Evolutionary conservation across 768 basidiomycete species (phyloP).

Genomic region (Clitopilus hobsonii): DNA sequence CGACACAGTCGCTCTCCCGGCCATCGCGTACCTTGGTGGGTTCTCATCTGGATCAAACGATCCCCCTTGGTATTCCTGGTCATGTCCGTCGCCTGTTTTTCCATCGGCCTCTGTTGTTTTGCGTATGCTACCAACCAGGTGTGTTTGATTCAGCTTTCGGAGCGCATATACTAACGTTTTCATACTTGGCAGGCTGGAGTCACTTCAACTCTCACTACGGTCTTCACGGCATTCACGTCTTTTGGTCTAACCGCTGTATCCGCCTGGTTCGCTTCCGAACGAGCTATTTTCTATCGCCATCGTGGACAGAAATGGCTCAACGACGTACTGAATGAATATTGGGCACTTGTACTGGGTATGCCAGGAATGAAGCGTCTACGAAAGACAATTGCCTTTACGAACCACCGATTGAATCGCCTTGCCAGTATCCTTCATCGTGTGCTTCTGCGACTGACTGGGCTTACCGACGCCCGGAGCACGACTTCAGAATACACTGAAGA

Average conservation of each 20-base stretch:
- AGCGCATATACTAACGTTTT: background rate
- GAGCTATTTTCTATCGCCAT: slow-evolving; percentile 58
- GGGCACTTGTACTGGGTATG: slow-evolving; percentile 27
- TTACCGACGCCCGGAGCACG: slow-evolving; percentile 16
- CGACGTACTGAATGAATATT: slow-evolving; percentile 49
- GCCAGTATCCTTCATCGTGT: slow-evolving; percentile 15
- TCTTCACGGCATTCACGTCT: slow-evolving; percentile 70
- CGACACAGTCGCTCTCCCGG: slow-evolving; percentile 63
- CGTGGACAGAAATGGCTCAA: slow-evolving; percentile 67
- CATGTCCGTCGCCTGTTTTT: slow-evolving; percentile 80
- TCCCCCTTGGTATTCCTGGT: slow-evolving; percentile 82
- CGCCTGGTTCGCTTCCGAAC: slow-evolving; percentile 69
- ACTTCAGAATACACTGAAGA: slow-evolving; percentile 21
- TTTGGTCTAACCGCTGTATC: slow-evolving; percentile 70
- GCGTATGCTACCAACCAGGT: slow-evolving; percentile 73
- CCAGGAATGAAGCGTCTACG: slow-evolving; percentile 19
- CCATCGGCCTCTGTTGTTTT: slow-evolving; percentile 71
- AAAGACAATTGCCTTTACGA: slow-evolving; percentile 10
- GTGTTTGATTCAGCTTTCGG: slow-evolving; percentile 11
- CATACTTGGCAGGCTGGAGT: slow-evolving; percentile 45
- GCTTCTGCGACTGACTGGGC: slow-evolving; percentile 18
- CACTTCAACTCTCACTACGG: slow-evolving; percentile 69
- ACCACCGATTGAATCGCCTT: slow-evolving; percentile 12
- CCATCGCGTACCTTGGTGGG: slow-evolving; percentile 78
- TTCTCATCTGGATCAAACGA: slow-evolving; percentile 82